A percentile compares a stretch with the other conserved stretches of the same genome.
These are phyloP conservation scores for Hymenochaete sp. DNA, from an alignment of 1,284 basidiomycete species.

Conservation along the genomic window DNA sequence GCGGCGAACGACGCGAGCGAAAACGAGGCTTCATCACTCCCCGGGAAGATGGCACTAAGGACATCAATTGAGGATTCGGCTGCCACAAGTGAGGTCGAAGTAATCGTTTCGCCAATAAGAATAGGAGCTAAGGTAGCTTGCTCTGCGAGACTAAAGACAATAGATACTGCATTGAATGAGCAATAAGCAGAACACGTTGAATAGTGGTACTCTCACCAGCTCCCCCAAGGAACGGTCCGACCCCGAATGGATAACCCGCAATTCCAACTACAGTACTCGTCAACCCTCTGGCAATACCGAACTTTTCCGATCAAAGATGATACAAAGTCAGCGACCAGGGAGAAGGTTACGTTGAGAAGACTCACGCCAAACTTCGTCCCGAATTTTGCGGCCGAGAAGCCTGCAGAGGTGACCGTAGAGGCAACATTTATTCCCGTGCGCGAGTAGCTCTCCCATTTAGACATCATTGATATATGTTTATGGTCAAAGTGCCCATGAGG, in stretches of 20 bases:
- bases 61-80: slow-evolving; percentile 67
- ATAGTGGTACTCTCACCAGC: slow-evolving; percentile 35
- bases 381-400: slow-evolving; percentile 59
- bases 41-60: slow-evolving; percentile 62
- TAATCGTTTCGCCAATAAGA: slow-evolving; percentile 63
- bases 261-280: slow-evolving; percentile 48
- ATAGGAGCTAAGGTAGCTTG: slow-evolving; percentile 64
- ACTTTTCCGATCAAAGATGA: slow-evolving; percentile 34
- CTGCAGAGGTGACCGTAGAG: slow-evolving; percentile 47
- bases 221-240: slow-evolving; percentile 46
- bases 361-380: slow-evolving; percentile 60
- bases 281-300: slow-evolving; percentile 56
- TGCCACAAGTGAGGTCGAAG: slow-evolving; percentile 63
- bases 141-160: slow-evolving; percentile 58
- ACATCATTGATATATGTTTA: slow-evolving; percentile 17
- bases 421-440: slow-evolving; percentile 57
- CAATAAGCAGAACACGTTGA: slow-evolving; percentile 17
- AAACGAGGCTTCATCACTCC: slow-evolving; percentile 68
- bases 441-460: slow-evolving; percentile 51
- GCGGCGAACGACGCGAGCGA: slow-evolving; percentile 69
- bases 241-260: slow-evolving; percentile 52
- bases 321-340: not conserved
- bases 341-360: slow-evolving; percentile 16
- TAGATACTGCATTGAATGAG: slow-evolving; percentile 34
- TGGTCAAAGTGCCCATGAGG: too few species aligned